Evolutionary conservation across 2,329 filamentous ascomycete genomes (phyloP), one percentile per base, ranked within the genome.

Genomic region (Stachybotrys chartarum): DNA sequence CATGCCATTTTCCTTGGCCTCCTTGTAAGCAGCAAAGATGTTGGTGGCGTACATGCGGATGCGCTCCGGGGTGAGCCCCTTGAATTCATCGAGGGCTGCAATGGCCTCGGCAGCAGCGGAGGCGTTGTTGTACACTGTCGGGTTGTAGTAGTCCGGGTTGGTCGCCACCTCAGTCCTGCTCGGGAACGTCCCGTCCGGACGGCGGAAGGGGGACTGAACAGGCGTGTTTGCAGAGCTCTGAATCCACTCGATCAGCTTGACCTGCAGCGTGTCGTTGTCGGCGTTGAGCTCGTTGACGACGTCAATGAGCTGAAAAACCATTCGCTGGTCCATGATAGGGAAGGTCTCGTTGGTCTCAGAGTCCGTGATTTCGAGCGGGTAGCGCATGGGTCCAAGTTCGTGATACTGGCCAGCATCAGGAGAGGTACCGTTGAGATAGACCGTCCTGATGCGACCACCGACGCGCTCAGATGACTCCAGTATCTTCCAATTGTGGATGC

Each of bases 341-440:
- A 75, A 64, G 0, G 72, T 76, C 55, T 73, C 69, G 50, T 75
- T 75, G 6, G 66, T 72, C 48, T 71, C 70, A 1, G 68, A 59
- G 54, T 75, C 74, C 0, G 67, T 72, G 51, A 75, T 67, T 48
- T 65, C 67, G 30, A 73, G 66, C 0, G 74, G 74, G 52, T 76
- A 72, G 2, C 74, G 69, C 74, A 76, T 76, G 0, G 74, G 73
- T 0, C 74, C 74, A 67, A 77, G 73, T 56, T 77, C 65, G 48
- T 63, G 63, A 50, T 60, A 65, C 69, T 16, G 71, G 63, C 47
- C 56, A 24, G 68, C 64, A 7, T 61, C 54, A 1, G 60, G 61
- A 0, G 35, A 53, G 0, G 71, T 71, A 47, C 68, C 65, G 56
- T 74, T 75, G 5, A 78, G 63, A 53, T 75, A 77, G 2, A 66